A percentile compares a stretch with the other conserved stretches of the same genome.
Conservation (phyloP, 1,284 basidiomycete species). For the Exsudoporus floridanus region DNA sequence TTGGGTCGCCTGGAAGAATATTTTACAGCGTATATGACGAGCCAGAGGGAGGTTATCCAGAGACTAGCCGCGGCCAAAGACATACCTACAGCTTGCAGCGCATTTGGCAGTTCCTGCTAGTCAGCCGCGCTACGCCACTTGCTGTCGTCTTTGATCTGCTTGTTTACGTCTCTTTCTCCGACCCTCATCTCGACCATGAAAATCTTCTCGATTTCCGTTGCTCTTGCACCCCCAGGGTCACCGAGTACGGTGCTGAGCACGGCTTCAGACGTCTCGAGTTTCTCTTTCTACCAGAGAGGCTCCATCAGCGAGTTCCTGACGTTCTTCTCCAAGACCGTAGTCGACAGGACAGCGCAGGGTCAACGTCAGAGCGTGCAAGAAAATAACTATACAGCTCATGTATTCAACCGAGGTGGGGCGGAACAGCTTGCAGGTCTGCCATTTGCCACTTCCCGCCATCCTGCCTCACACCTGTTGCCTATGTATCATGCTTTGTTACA, state of each 20-base stretch:
- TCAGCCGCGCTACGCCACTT: background rate
- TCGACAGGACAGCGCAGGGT: conserved; percentile 83
- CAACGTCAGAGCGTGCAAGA: conserved; percentile 94
- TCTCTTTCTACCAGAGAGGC: conserved; percentile 92
- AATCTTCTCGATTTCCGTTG: conserved; percentile 65
- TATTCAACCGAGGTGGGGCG: conserved; percentile 81
- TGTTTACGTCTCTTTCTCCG: conserved; percentile 8
- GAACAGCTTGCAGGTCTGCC: conserved; percentile 76
- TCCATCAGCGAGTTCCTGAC: conserved; percentile 86
- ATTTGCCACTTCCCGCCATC: background rate
- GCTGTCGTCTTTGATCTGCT: background rate
- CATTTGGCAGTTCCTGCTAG: conserved; percentile 3
- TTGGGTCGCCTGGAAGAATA: conserved; percentile 18
- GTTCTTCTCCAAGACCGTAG: conserved; percentile 92
- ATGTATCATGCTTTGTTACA: conserved; percentile 10
- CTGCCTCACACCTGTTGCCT: conserved; percentile 2
- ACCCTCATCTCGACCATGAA: conserved; percentile 51
- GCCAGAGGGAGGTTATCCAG: conserved; percentile 28
- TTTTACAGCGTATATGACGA: conserved; percentile 28
- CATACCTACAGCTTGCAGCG: conserved; percentile 12
- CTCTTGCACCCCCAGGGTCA: conserved; percentile 56
- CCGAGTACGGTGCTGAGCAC: conserved; percentile 66
- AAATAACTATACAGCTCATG: conserved; percentile 92
- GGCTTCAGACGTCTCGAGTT: conserved; percentile 85
- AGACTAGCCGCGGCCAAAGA: conserved; percentile 19